Evolutionary conservation across 176 grass and related monocot genomes (phyloP).

Genomic region (Saccharum spontaneum): DNA sequence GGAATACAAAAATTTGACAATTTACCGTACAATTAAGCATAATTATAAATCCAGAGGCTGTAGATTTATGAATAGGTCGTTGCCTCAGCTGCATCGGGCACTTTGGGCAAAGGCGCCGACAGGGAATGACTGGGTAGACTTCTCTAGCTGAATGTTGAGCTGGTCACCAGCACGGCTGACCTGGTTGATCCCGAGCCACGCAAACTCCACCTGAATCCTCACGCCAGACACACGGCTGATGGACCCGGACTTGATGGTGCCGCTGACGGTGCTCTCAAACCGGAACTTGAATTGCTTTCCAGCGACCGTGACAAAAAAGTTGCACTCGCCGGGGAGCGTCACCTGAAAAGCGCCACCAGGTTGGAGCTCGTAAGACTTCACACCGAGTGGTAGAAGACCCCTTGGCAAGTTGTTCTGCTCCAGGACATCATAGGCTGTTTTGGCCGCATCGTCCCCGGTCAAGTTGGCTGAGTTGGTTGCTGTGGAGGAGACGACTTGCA

Average conservation of each 20-base stretch:
- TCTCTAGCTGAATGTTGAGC: background rate
- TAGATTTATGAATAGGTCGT: too few relatives aligned
- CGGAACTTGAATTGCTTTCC: background rate
- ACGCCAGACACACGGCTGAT: background rate
- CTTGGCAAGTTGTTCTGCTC: background rate
- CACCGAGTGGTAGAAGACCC: background rate
- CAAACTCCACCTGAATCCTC: background rate
- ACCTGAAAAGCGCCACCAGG: background rate
- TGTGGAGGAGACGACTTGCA: background rate
- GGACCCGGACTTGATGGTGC: background rate
- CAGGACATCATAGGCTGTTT: background rate
- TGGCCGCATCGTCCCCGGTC: background rate
- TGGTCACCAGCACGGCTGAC: background rate
- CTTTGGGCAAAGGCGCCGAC: background rate
- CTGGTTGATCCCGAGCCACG: background rate
- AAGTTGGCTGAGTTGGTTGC: background rate
- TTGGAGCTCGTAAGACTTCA: background rate
- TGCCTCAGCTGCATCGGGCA: too few relatives aligned
- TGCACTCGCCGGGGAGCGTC: background rate
- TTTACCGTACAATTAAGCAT: too few relatives aligned
- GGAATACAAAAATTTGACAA: too few relatives aligned
- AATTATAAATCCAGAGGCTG: too few relatives aligned
- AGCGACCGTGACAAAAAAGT: background rate
- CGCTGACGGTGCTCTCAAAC: background rate
- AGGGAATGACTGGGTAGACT: background rate